Evolutionary conservation across 2,329 filamentous ascomycete genomes (phyloP), one percentile per base, ranked within the genome.

Genomic region (Ophiostoma fasciatum): DNA sequence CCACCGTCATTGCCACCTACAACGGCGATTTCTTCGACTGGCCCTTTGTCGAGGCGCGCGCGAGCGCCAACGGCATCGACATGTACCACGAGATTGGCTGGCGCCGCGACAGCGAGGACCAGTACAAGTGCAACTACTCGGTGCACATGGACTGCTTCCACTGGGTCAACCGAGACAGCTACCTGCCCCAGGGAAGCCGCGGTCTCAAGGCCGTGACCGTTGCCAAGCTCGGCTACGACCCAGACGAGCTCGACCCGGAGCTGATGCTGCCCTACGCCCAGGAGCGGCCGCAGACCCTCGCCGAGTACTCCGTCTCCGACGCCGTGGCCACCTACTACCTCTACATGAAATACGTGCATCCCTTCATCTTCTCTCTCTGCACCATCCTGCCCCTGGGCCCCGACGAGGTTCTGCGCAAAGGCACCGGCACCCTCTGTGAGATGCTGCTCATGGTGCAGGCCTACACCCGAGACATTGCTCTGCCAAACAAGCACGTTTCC

Each of bases 11-110:
- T 55, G 88, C 92, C 25, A 98, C 90, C n/a, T 98, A 98, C 68
- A 98, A 98, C 83, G 90, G 90, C 62, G 90, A 98, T 63, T 98
- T 98, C 56, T 98, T 98, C 76, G 90, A 98, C 78, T 98, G 90
- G 90, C 88, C 90, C 0, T 98, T 92, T 52, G 85, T 98, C 18
- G 90, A 98, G 62, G 76, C 90, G 30, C 71, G 90, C 60, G 84
- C 92, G 20, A 92, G 85, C 52, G 72, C 94, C 45, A 79, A 92
- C 48, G 90, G 92, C 21, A 94, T 98, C 53, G 90, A 98, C 58
- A 96, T 98, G 90, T 98, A 98, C 59, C 82, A 80, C 44, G 92
- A 98, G 55, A 98, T 94, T 49, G 90, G 90, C 5, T 98, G 94
- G 71, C 78, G 78, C 49, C 96, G 90, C 57, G 90, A 94, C 58